Conservation (phyloP, 2,329 filamentous ascomycete genomes). For the Colletotrichum tamarilloi region DNA sequence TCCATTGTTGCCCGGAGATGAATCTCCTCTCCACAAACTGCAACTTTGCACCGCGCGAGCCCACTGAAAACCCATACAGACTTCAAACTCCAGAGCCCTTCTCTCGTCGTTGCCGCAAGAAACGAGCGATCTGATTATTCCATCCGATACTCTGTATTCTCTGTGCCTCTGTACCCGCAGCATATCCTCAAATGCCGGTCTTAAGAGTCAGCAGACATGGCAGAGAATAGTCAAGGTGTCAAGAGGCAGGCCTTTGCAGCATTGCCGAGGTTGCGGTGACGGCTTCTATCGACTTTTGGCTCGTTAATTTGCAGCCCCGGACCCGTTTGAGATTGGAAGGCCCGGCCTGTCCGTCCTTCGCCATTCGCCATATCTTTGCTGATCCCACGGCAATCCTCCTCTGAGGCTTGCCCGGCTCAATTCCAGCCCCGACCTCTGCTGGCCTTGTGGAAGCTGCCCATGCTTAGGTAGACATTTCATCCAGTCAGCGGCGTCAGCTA, state of each 20-base stretch:
- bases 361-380: constrained; percentile 3
- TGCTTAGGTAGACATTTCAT: constrained; percentile 9
- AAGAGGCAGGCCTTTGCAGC: background rate
- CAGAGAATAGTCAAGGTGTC: background rate
- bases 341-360: constrained; percentile 21
- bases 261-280: background rate
- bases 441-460: background rate
- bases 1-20: constrained; percentile 32
- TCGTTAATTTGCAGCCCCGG: constrained; percentile 23
- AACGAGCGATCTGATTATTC: background rate
- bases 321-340: constrained; percentile 10
- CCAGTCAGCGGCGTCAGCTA: constrained; percentile 3
- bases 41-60: background rate
- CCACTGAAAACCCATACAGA: background rate
- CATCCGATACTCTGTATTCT: background rate
- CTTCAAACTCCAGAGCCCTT: background rate
- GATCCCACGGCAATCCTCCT: constrained; percentile 5
- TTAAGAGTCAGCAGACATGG: background rate
- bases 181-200: background rate
- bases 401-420: background rate
- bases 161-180: too few species aligned
- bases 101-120: background rate
- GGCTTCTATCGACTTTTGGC: background rate
- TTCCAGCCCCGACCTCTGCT: background rate
- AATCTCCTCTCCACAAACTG: constrained; percentile 29